Evolutionary conservation across 1,284 basidiomycete species (phyloP).

Genomic region (Malassezia globosa): DNA sequence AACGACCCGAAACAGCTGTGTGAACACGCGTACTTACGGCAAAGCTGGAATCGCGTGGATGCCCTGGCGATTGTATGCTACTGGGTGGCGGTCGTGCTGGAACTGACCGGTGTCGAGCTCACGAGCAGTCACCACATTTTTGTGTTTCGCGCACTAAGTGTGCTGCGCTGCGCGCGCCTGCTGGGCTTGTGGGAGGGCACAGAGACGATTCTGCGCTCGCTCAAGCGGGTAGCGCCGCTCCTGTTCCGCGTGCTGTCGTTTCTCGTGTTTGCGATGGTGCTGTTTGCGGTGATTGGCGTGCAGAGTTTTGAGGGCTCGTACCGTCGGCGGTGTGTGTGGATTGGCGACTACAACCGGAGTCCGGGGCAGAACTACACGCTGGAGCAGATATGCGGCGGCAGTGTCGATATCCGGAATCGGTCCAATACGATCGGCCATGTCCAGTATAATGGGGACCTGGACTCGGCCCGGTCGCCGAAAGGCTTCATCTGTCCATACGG

Average conservation of each 20-base stretch:
- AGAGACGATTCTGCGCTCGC: slow-evolving; percentile 78
- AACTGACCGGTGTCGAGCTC: slow-evolving; percentile 59
- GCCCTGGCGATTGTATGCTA: slow-evolving; percentile 69
- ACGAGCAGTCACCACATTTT: slow-evolving; percentile 61
- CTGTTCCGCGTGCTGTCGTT: slow-evolving; percentile 81
- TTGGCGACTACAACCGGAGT: slow-evolving; percentile 28
- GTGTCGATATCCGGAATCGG: slow-evolving; percentile 16
- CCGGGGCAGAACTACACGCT: slow-evolving; percentile 32
- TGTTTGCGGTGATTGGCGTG: slow-evolving; percentile 58
- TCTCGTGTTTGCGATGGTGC: slow-evolving; percentile 72
- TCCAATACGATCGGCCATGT: slow-evolving; percentile 15
- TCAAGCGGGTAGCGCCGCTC: slow-evolving; percentile 79
- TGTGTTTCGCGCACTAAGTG: slow-evolving; percentile 78
- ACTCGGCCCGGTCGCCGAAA: slow-evolving; percentile 21
- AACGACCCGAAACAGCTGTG: neutral
- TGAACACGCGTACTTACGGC: slow-evolving; percentile 62
- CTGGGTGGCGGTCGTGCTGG: slow-evolving; percentile 64
- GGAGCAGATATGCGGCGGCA: slow-evolving; percentile 39
- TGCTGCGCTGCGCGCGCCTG: slow-evolving; percentile 70
- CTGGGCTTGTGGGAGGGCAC: slow-evolving; percentile 84
- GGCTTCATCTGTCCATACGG: slow-evolving; percentile 45
- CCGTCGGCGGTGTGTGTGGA: slow-evolving; percentile 40
- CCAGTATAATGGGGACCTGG: neutral
- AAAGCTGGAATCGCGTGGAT: slow-evolving; percentile 88
- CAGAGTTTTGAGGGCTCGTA: slow-evolving; percentile 45